Base-by-base conservation (phyloP, 306 rosid species). In the Rubus parviflorus region DNA sequence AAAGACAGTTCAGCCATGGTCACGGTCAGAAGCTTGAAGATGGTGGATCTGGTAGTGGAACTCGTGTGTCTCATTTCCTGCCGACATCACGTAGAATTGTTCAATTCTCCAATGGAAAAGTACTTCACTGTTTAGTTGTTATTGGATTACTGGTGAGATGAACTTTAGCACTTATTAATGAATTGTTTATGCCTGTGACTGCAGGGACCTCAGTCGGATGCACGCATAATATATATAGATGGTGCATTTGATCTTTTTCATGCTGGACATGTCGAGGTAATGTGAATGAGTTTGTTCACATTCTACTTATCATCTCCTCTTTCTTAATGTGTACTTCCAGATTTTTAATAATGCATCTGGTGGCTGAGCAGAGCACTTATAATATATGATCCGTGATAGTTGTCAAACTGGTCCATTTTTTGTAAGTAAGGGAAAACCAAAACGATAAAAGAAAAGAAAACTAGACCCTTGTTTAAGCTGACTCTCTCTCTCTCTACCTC, bases 1-100 rank as follows among this genome's bases (percentile, higher is more conserved):
- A 87, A 81, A 78, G 91, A 58, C 91, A 87, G 58, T 89, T 94
- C 77, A 94, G 98, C 84, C 92, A 88, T 53, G 97, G 97, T 56
- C 95, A 90, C 58, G 79, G 91, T 79, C 97, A 88, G 71, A 92
- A 88, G 75, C 79, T 90, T 42, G 96, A 92, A 62, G 92, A 88
- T 72, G 89, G 97, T 63, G 93, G 84, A 41, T 82, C 88, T 43
- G 87, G 97, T 70, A 83, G 82, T 70, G 89, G 91, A 83, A 85
- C 91, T 74, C 91, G 91, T 5, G 76, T 87, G 67, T 87, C 91
- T 23, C 91, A 87, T 76, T 87, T 87, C 80, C 78, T 87, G 38
- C 91, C 91, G 48, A 87, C 91, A 42, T 87, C 91, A 68, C 89
- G 91, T 45, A 75, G 91, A 78, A 87, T 87, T 81, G 91, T 87